Evolutionary conservation across 2,329 filamentous ascomycete genomes (phyloP).

Genomic region (Lasiodiplodia theobromae): DNA sequence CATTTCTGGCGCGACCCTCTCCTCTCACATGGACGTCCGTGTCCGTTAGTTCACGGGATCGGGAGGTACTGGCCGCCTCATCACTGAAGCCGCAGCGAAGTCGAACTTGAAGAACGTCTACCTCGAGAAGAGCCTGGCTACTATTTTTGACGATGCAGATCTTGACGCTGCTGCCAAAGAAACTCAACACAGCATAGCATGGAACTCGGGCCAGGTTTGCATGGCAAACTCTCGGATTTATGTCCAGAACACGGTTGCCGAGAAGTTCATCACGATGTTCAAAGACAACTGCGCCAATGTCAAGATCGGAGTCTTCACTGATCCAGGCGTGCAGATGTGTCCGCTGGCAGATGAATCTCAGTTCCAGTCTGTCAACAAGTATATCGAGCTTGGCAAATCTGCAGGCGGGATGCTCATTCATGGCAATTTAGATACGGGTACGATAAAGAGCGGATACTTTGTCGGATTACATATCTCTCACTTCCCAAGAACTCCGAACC

Average conservation of each 20-base stretch:
- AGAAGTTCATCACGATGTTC: conserved; percentile 36
- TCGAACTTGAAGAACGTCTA: conserved; percentile 68
- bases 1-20: conserved; percentile 72
- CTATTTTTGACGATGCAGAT: conserved; percentile 66
- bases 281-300: conserved; percentile 30
- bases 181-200: conserved; percentile 67
- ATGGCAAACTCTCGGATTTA: conserved; percentile 65
- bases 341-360: conserved; percentile 39
- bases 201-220: conserved; percentile 67
- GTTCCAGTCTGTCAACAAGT: conserved; percentile 36
- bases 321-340: conserved; percentile 35
- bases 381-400: conserved; percentile 49
- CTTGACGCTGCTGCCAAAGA: conserved; percentile 71
- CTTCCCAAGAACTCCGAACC: too few relatives aligned
- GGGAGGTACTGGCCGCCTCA: conserved; percentile 73
- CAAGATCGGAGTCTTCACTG: conserved; percentile 36
- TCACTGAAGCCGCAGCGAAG: conserved; percentile 76
- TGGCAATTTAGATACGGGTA: conserved; percentile 46
- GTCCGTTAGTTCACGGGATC: conserved; percentile 83
- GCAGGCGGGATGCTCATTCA: conserved; percentile 47
- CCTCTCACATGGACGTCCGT: conserved; percentile 71
- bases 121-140: conserved; percentile 64
- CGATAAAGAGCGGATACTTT: conserved; percentile 47
- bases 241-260: conserved; percentile 63
- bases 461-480: conserved; percentile 45